Conservation (phyloP, 1,284 basidiomycete genomes). For the Cutaneotrichosporon dermatis region DNA sequence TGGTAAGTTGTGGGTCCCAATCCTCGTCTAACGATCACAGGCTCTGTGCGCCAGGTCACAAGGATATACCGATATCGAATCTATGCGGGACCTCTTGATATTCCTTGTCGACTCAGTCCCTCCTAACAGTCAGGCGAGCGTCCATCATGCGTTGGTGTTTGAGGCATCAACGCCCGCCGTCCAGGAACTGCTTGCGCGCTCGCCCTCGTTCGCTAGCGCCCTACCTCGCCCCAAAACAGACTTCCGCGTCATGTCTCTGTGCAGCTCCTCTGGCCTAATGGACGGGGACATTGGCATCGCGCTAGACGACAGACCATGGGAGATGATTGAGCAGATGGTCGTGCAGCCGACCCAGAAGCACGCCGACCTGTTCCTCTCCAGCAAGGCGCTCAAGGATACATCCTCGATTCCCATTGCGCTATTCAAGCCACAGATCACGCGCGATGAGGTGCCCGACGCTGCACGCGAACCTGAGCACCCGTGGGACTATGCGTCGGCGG, state of each 20-base stretch:
- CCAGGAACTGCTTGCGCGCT: constrained; percentile 19
- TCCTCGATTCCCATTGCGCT: constrained; percentile 37
- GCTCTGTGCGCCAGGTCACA: constrained; percentile 12
- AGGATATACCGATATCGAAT: constrained; percentile 12
- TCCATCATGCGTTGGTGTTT: constrained; percentile 27
- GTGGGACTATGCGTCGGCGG: constrained; percentile 34
- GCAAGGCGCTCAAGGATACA: constrained; percentile 30
- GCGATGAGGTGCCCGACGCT: constrained; percentile 30
- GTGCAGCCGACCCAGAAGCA: constrained; percentile 19
- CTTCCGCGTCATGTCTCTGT: constrained; percentile 31
- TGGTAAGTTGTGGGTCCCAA: constrained; percentile 22
- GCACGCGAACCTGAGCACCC: not conserved
- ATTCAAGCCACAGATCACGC: constrained; percentile 36
- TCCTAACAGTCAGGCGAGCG: constrained; percentile 2
- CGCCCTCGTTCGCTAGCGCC: constrained; percentile 21
- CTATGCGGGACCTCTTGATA: constrained; percentile 31
- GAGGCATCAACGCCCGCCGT: constrained; percentile 24
- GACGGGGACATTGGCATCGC: constrained; percentile 15
- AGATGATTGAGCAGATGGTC: constrained; percentile 40
- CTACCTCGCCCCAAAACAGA: constrained; percentile 29
- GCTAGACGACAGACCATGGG: constrained; percentile 45
- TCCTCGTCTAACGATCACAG: constrained; percentile 10
- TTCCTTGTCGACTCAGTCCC: constrained; percentile 19
- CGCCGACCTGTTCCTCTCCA: constrained; percentile 32
- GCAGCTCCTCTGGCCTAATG: constrained; percentile 15